Base-by-base conservation (phyloP, 306 rosid species). In the Gillenia trifoliata region DNA sequence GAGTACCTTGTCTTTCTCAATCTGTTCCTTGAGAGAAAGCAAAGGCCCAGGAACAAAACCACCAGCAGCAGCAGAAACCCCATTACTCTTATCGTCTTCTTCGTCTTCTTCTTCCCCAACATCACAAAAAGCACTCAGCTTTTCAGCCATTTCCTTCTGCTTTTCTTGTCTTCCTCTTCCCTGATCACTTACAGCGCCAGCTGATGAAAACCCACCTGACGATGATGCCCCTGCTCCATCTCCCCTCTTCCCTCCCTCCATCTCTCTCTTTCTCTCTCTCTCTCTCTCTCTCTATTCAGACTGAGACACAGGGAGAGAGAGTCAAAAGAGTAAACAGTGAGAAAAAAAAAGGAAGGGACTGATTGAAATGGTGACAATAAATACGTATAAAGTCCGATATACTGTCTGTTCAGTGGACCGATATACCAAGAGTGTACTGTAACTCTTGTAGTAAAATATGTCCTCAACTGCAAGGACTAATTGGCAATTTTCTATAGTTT, bases 1-100 rank as follows among this genome's bases (percentile, higher is more conserved):
- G 15, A 45, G 22, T 82, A 93, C 98, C 98, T 93, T 87, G 87
- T 93, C 98, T 50, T 70, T 79, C 78, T 89, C 97, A 88, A 93
- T 90, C 88, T 93, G 98, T 47, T 91, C 97, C 85, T 88, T 93
- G 82, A 93, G 98, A 69, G 98, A 86, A 79, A 93, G 76, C 79
- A 85, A 84, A 80, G 97, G 97, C 67, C 91, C 97, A 28, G 97
- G 98, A 79, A 88, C 86, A 85, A 88, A 93, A 59, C 75, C 84
- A 67, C 41, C 31, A 57, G 4, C 81, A 56, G 33, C 84, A 67
- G 62, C 30, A 55, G 7, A 79, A 61, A 56, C 64, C 66, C 66
- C 84, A 74, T 68, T 82, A 28, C 72, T 81, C 70, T 74, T 78
- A 31, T 15, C 36, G 15, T 76, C 86, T 11, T 26, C 20, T 13